Evolutionary conservation across 148 eudicot genomes (phyloP), one percentile per base, ranked within the genome.

Genomic region (Vaccinium vitisidaea): DNA sequence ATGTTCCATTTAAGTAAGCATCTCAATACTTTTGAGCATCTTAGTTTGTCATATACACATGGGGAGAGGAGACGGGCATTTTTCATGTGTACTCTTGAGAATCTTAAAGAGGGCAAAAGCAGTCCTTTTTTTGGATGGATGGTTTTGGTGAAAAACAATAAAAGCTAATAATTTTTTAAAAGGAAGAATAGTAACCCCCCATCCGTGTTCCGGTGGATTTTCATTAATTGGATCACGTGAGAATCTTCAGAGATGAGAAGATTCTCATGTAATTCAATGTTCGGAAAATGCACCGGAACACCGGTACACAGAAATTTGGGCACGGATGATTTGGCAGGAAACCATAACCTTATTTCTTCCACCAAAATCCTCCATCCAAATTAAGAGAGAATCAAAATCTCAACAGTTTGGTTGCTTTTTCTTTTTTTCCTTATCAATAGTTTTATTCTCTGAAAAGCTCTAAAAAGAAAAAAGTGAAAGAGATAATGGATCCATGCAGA

Each of bases 391-490:
- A 79, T 77, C 78, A 88, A 5, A 84, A 84, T 80, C 83, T 84
- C 82, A 71, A 85, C 84, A 87, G 82, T 25, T 23, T 3, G 1
- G 10, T 67, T 23, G 12, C 25, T 27, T 25, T 11, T 83, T 43
- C 7, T 25, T n/a, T 83, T 83, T 61, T 83, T 70, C 53, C 69
- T 63, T 78, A 6, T 25, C 50, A 18, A 11, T 65, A 23, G 50
- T 85, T 69, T 73, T 67, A 48, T 80, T 53, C 78, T 21, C 46
- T 63, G 81, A 69, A 59, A 82, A 84, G 84, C 84, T 88, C 56
- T 5, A 43, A 43, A 83, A 74, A 73, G 79, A 86, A 83, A 54
- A 84, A 77, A 90, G 86, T 82, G 88, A 77, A 86, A 82, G 73
- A 84, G 59, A 88, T 89, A 80, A 80, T 75, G 39, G 88, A 87